Evolutionary conservation across 2,329 filamentous ascomycete species (phyloP).

Genomic region (Dendryphion nanum): DNA sequence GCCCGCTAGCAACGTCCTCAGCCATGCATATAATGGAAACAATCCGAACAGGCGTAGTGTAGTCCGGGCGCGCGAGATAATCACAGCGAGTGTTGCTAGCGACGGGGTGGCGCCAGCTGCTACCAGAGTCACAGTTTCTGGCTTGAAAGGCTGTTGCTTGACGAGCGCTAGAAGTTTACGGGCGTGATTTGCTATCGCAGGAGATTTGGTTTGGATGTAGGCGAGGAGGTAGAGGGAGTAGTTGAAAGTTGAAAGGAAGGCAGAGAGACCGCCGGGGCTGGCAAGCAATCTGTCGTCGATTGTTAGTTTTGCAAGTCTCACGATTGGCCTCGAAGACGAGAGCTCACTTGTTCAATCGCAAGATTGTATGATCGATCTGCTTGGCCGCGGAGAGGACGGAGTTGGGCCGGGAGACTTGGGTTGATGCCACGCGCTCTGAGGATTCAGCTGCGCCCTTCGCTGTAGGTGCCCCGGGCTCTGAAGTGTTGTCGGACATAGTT

Average conservation of each 20-base stretch:
- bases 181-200: conserved; percentile 25
- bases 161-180: conserved; percentile 33
- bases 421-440: conserved; percentile 4
- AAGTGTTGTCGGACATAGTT: conserved; percentile 4
- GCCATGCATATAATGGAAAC: conserved; percentile 46
- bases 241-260: conserved; percentile 49
- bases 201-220: conserved; percentile 42
- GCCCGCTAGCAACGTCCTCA: conserved; percentile 40
- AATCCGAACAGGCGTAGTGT: conserved; percentile 46
- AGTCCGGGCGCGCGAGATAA: conserved; percentile 44
- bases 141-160: conserved; percentile 23
- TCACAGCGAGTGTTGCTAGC: conserved; percentile 34
- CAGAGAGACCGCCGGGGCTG: conserved; percentile 43
- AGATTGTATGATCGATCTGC: conserved; percentile 38
- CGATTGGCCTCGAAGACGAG: background rate
- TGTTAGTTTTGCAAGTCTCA: conserved; percentile 5
- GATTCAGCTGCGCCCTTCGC: conserved; percentile 25
- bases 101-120: conserved; percentile 32
- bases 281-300: conserved; percentile 38
- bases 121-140: conserved; percentile 8
- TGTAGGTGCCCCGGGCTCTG: conserved; percentile 34
- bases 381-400: conserved; percentile 23
- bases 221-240: conserved; percentile 47
- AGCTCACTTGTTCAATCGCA: conserved; percentile 47
- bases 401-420: conserved; percentile 20